These are phyloP conservation scores for Clonostachys rosea DNA, from an alignment of 2,329 filamentous ascomycete species.

Conservation along the genomic window DNA sequence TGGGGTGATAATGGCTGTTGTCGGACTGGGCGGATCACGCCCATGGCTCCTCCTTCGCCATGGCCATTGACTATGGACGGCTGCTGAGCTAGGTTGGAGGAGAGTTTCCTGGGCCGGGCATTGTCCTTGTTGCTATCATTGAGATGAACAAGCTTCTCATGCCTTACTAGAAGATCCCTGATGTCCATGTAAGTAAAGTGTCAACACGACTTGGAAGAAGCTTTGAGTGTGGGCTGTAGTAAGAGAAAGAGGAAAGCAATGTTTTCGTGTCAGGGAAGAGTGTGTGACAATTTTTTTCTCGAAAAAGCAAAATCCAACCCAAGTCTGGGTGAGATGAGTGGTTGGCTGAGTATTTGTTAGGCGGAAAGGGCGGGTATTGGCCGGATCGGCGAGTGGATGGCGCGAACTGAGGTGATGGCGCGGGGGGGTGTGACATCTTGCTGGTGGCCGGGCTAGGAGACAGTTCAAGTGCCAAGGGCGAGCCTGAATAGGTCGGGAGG, in stretches of 20 bases:
- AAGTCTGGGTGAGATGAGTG: not conserved
- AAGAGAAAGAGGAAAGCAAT: no score
- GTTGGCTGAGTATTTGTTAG: not conserved
- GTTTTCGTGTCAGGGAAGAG: no score
- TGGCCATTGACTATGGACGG: slow-evolving; percentile 42
- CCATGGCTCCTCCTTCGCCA: slow-evolving; percentile 39
- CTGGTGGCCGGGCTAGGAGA: no score
- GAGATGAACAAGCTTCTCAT: slow-evolving; percentile 61
- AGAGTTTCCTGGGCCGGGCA: slow-evolving; percentile 45
- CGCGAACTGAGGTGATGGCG: not conserved
- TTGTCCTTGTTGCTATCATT: slow-evolving; percentile 54
- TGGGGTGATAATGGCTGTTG: slow-evolving; percentile 14
- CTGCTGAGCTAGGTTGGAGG: slow-evolving; percentile 35
- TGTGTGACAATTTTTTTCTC: no score
- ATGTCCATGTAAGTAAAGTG: slow-evolving; percentile 52
- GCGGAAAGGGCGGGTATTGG: not conserved
- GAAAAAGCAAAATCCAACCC: no score
- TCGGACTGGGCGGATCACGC: slow-evolving; percentile 25
- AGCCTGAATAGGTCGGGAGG: no score
- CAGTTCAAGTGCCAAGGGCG: no score
- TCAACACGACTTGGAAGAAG: not conserved
- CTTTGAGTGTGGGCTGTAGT: not conserved
- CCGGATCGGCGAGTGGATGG: not conserved
- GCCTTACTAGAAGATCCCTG: slow-evolving; percentile 58
- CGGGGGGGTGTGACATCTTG: no score